These are phyloP conservation scores for Linanthus parryae DNA, from an alignment of 148 eudicot species.

Conservation along the genomic window DNA sequence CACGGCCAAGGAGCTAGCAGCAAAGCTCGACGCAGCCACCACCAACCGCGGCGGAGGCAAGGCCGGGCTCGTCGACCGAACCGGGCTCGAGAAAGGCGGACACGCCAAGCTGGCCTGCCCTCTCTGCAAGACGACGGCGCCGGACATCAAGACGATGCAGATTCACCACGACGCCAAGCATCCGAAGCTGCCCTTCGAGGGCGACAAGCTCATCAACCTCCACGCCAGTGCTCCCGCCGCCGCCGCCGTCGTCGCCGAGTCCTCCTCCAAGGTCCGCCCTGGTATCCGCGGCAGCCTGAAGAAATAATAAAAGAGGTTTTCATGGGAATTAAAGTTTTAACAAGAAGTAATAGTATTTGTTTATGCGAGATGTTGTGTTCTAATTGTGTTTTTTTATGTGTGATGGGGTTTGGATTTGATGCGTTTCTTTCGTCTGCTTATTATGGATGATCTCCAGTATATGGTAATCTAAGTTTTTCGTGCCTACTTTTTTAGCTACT, in stretches of 20 bases:
- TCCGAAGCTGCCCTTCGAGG: conserved; percentile 81
- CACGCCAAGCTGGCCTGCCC: conserved; percentile 93
- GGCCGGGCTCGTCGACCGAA: conserved; percentile 71
- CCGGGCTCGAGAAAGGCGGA: conserved; percentile 73
- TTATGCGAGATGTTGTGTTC: too few relatives aligned
- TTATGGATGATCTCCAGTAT: too few relatives aligned
- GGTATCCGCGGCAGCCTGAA: conserved; percentile 85
- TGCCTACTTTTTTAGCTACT: too few relatives aligned
- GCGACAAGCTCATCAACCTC: conserved; percentile 55
- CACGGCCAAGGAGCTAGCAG: conserved; percentile 83
- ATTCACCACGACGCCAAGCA: conserved; percentile 91
- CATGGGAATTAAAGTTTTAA: too few relatives aligned
- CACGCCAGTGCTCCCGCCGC: conserved; percentile 28
- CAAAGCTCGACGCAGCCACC: conserved; percentile 79
- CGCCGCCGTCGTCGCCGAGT: conserved; percentile 13
- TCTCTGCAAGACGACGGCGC: conserved; percentile 80
- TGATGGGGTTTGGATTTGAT: too few relatives aligned
- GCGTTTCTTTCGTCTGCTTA: too few relatives aligned
- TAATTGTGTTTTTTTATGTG: too few relatives aligned
- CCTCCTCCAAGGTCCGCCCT: conserved; percentile 43
- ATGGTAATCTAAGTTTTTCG: too few relatives aligned
- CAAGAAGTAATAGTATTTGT: too few relatives aligned
- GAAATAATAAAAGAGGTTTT: conserved; percentile 38
- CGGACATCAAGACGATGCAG: conserved; percentile 86
- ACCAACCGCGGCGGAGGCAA: conserved; percentile 91